Conservation (phyloP, 805 yeast genomes). For the Candida corydali region DNA sequence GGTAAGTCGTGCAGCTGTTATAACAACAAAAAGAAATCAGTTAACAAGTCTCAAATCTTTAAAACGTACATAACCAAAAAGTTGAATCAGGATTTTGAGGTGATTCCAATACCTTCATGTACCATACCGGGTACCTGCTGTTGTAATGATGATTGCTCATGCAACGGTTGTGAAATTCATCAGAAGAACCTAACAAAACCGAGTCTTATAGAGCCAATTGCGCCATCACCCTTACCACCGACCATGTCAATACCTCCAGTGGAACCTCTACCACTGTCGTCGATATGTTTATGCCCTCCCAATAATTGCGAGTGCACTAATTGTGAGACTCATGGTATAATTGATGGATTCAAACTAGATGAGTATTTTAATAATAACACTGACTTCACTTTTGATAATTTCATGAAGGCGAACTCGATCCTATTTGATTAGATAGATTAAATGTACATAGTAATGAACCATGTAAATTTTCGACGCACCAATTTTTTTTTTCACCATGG, state of each 20-base stretch:
- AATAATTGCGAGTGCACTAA: constrained; percentile 34
- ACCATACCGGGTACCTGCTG: constrained; percentile 33
- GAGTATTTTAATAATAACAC: constrained; percentile 16
- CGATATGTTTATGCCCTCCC: constrained; percentile 21
- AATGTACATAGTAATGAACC: not conserved
- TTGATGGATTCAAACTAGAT: constrained; percentile 38
- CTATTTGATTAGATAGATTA: constrained; percentile 2
- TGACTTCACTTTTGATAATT: constrained; percentile 1
- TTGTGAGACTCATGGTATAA: constrained; percentile 44
- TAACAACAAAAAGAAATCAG: constrained; percentile 20
- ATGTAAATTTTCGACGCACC: not conserved
- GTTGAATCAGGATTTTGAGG: constrained; percentile 7
- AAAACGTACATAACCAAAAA: constrained; percentile 24
- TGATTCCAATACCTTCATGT: constrained; percentile 24
- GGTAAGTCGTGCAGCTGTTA: constrained; percentile 28
- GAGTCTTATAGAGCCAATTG: not conserved
- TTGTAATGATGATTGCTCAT: constrained; percentile 33
- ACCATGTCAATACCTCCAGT: no score
- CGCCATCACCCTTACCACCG: no score
- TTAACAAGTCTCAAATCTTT: constrained; percentile 34
- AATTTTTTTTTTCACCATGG: constrained; percentile 6
- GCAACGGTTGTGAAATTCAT: constrained; percentile 36
- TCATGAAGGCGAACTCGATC: not conserved
- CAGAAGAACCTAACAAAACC: constrained; percentile 16
- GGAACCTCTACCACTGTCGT: not conserved